These are phyloP conservation scores for Coccomyxa subellipsoidea DNA, from an alignment of 163 green algal genomes.

Conservation along the genomic window DNA sequence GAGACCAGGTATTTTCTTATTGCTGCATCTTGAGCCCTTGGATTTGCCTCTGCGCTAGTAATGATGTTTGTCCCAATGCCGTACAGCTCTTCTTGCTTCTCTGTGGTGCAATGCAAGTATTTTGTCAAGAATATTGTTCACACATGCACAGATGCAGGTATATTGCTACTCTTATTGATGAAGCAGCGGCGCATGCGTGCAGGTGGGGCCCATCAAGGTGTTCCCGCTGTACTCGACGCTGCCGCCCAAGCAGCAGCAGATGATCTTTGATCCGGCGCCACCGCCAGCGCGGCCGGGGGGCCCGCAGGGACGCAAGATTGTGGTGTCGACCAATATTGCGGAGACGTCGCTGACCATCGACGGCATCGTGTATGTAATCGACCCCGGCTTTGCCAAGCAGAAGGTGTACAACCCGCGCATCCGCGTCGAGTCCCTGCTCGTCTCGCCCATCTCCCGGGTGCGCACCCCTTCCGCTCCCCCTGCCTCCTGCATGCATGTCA, in stretches of 20 bases:
- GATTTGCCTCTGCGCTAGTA: too few species aligned
- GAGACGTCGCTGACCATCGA: constrained; percentile 99
- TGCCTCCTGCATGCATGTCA: not conserved
- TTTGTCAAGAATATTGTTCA: too few species aligned
- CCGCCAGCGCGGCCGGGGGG: constrained; percentile 55
- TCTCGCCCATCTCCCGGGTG: constrained; percentile 94
- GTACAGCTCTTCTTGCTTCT: too few species aligned
- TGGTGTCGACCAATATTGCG: constrained; percentile 99
- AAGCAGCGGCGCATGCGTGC: not conserved
- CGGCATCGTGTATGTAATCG: constrained; percentile 99
- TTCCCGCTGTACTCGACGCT: constrained; percentile 97
- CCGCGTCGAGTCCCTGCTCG: constrained; percentile 94
- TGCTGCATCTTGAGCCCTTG: too few species aligned
- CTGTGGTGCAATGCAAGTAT: too few species aligned
- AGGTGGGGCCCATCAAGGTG: constrained; percentile 88
- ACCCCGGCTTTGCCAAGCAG: constrained; percentile 99
- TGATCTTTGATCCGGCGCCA: constrained; percentile 91
- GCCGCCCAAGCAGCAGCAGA: constrained; percentile 93
- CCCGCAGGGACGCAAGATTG: constrained; percentile 91
- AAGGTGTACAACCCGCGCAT: constrained; percentile 99
- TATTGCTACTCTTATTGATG: not conserved
- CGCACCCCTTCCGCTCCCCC: not conserved
- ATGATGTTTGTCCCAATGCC: too few species aligned
- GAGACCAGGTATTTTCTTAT: constrained; percentile 44
- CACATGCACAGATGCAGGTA: constrained; percentile 1